Conservation (phyloP, 2,329 filamentous ascomycete species). For the Paracoccidioides brasiliensis region DNA sequence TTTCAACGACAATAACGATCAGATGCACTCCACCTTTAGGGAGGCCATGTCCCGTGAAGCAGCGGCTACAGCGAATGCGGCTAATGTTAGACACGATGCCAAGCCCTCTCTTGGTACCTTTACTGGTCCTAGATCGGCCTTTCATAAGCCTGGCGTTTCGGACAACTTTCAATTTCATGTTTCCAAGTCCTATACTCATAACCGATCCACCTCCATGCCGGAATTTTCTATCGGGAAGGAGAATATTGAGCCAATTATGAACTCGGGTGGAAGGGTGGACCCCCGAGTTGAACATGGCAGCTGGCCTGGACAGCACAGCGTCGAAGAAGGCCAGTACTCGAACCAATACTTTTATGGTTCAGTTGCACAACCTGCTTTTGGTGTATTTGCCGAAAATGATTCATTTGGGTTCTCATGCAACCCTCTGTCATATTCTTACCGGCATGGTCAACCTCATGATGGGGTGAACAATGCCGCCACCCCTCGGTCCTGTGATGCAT, state of each 20-base stretch:
- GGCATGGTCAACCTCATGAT: slow-evolving; percentile 6
- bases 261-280: slow-evolving; percentile 13
- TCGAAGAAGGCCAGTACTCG: slow-evolving; percentile 13
- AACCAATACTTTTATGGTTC: slow-evolving; percentile 19
- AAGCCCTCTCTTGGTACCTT: slow-evolving; percentile 1
- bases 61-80: background rate
- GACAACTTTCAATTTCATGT: slow-evolving; percentile 10
- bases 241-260: slow-evolving; percentile 25
- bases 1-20: slow-evolving; percentile 22
- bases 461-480: slow-evolving; percentile 4
- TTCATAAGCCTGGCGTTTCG: background rate
- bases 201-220: slow-evolving; percentile 6
- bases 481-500: slow-evolving; percentile 1
- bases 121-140: background rate
- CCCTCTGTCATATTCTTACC: slow-evolving; percentile 20
- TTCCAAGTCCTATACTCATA: slow-evolving; percentile 8
- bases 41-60: background rate
- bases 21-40: background rate
- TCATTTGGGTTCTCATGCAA: slow-evolving; percentile 20
- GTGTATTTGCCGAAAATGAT: slow-evolving; percentile 15
- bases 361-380: slow-evolving; percentile 13
- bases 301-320: slow-evolving; percentile 13
- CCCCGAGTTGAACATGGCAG: slow-evolving; percentile 14
- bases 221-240: slow-evolving; percentile 19
- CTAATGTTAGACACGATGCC: background rate